Evolutionary conservation across 495 filamentous ascomycete species (phyloP), one percentile per base, ranked within the genome.

Genomic region (Penicillium pulvis): DNA sequence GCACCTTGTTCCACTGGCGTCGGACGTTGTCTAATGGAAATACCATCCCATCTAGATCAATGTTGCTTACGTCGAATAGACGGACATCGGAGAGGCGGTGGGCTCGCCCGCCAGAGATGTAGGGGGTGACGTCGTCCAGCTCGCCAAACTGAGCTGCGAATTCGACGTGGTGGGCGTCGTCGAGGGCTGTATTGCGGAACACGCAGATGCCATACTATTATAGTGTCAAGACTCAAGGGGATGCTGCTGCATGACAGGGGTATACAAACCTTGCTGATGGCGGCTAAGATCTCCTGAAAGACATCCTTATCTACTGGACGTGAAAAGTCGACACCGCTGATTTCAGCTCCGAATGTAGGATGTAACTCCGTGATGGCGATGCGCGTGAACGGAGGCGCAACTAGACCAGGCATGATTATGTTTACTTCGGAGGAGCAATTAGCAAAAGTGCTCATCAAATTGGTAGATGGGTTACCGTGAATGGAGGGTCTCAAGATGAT

Each of bases 91-190:
- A 71, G 50, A 81, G 78, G 17, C 83, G 79, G 24, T 76, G 69
- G 50, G 77, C 74, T 16, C 78, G 77, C 8, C 77, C 77, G 10
- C 65, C 70, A 1, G 61, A 55, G n/a, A 81, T 63, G 66, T 81
- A 86, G 2, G 81, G 81, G 6, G 67, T 72, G n/a, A 84, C 79
- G 60, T 84, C 79, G 71, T 87, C 84, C 2, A 86, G 76, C 31
- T 84, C 81, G 17, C 83, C 84, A 55, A 87, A 77, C 11, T 73
- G 75, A 6, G 61, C 36, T n/a, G 79, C 78, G 70, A 86, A 84
- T 24, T 69, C 63, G 36, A 87, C 76, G 59, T 87, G 84, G 0
- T 66, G 54, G n/a, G 65, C 69, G 66, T 86, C 83, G 55, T 74
- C 67, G 31, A 87, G 70, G 24, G 71, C 67, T 8, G 84, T 83